Conservation (phyloP, 768 basidiomycete genomes). For the Dioszegia hungarica region DNA sequence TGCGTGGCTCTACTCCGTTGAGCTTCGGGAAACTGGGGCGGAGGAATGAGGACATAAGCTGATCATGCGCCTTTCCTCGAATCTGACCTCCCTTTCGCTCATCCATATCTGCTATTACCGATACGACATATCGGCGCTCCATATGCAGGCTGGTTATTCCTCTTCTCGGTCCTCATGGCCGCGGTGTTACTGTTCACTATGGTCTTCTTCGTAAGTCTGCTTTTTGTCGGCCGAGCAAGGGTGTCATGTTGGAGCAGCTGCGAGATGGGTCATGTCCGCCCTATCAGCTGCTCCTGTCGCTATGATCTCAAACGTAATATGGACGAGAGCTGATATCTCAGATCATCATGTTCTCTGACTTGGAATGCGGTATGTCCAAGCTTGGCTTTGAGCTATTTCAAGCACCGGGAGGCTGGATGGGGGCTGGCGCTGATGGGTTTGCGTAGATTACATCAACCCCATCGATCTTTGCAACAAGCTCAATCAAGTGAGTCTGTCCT, state of each 20-base stretch:
- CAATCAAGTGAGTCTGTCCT: slow-evolving; percentile 67
- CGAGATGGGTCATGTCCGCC: background rate
- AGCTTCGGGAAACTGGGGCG: too few relatives aligned
- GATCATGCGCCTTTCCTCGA: too few relatives aligned
- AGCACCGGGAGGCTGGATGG: too few relatives aligned
- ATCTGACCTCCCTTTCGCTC: background rate
- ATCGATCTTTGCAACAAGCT: slow-evolving; percentile 99
- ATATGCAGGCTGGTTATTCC: slow-evolving; percentile 84
- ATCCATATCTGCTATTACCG: background rate
- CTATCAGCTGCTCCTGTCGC: background rate
- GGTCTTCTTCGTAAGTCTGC: slow-evolving; percentile 90
- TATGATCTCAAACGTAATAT: background rate
- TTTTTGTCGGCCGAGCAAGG: background rate
- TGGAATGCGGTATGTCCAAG: slow-evolving; percentile 67
- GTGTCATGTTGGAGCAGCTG: background rate
- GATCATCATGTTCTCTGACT: slow-evolving; percentile 99
- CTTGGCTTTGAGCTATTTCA: too few relatives aligned
- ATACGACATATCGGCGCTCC: background rate
- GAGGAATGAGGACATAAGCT: background rate
- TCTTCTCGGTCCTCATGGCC: slow-evolving; percentile 91
- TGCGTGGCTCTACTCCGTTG: slow-evolving; percentile 17
- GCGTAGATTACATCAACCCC: slow-evolving; percentile 92
- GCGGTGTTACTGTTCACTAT: slow-evolving; percentile 94
- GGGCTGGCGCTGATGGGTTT: too few relatives aligned
- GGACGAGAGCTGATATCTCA: slow-evolving; percentile 43